A percentile compares a stretch with the other conserved stretches of the same genome.
phyloP scores from a whole-genome alignment of 495 filamentous ascomycete genomes.

The Aspergillus biplanus region DNA sequence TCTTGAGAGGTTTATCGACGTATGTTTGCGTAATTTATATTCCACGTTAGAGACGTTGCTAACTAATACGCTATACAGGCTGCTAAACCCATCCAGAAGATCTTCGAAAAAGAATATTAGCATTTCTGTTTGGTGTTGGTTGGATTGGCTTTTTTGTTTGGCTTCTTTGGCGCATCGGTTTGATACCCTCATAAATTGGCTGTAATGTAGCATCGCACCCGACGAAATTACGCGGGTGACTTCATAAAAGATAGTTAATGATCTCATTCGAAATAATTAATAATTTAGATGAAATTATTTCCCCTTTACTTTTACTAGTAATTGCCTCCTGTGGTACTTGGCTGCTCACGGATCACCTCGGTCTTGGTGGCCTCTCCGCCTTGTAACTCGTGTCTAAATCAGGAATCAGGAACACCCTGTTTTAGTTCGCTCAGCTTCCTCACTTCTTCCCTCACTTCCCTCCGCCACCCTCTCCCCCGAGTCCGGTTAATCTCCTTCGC shows the following conservation, averaged over 20 bases:
- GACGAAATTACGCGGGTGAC: background rate
- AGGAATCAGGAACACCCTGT: background rate
- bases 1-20: slow-evolving; percentile 87
- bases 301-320: too few species aligned
- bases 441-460: slow-evolving; percentile 8
- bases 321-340: too few species aligned
- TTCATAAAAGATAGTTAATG: background rate
- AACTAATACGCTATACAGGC: slow-evolving; percentile 52
- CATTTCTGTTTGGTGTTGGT: slow-evolving; percentile 6
- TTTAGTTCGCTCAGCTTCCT: background rate
- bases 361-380: background rate
- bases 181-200: slow-evolving; percentile 18
- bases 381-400: background rate
- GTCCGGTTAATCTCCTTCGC: background rate
- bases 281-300: background rate
- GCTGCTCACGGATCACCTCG: too few species aligned
- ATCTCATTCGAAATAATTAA: background rate
- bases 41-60: slow-evolving; percentile 2
- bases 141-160: slow-evolving; percentile 12
- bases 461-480: background rate
- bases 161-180: slow-evolving; percentile 34
- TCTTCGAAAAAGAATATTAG: slow-evolving; percentile 75
- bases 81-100: slow-evolving; percentile 81
- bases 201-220: background rate
- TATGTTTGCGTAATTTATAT: slow-evolving; percentile 25